Percentiles rank a stretch among this genome's conserved stretches.
These are phyloP conservation scores for Pyrenula massariospora DNA, from an alignment of 495 filamentous ascomycete genomes.

Conservation along the genomic window DNA sequence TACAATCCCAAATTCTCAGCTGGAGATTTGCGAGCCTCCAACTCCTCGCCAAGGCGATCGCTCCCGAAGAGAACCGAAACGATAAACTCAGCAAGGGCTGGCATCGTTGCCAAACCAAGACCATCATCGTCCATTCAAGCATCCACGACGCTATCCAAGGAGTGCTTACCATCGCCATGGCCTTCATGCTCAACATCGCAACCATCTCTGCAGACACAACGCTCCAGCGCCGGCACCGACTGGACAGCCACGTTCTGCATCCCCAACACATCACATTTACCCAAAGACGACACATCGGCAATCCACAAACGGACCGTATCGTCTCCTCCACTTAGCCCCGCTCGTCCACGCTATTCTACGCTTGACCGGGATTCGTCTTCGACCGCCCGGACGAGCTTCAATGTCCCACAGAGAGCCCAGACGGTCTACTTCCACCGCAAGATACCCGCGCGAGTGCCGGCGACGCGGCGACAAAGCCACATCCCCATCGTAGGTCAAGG, in stretches of 20 bases:
- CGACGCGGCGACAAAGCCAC: neutral
- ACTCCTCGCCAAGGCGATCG: neutral
- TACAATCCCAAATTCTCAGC: neutral
- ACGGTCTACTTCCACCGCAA: neutral
- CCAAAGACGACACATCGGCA: neutral
- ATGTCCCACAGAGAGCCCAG: neutral
- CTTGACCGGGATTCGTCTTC: neutral
- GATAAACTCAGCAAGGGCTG: neutral
- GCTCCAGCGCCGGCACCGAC: too few species aligned
- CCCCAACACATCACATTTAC: neutral
- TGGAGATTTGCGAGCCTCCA: neutral
- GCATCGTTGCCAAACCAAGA: neutral
- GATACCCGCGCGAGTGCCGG: neutral
- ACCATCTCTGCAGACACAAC: neutral
- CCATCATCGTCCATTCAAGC: neutral
- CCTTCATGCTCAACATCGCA: neutral
- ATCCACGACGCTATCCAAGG: neutral
- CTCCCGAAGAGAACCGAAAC: neutral
- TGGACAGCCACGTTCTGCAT: neutral
- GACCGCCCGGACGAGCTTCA: neutral
- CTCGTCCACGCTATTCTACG: neutral
- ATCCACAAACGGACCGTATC: neutral
- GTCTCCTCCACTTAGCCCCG: neutral
- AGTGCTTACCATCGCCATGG: neutral
- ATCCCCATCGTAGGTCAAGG: neutral